Evolutionary conservation across 345 rosid genomes (phyloP), one percentile per base, ranked within the genome.

Genomic region (Geranium rotundifolium): DNA sequence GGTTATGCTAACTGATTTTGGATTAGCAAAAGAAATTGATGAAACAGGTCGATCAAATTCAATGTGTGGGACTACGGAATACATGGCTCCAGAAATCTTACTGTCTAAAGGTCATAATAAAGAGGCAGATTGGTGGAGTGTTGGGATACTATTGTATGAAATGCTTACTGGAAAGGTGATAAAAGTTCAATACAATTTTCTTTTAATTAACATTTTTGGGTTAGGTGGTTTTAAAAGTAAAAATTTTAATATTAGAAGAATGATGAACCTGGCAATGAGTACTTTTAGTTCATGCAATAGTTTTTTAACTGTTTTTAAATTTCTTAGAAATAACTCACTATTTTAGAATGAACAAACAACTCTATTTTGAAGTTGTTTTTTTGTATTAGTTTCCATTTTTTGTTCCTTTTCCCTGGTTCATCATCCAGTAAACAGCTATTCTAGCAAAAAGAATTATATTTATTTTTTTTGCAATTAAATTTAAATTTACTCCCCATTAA

Each of bases 51-150:
- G 86, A 74, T 86, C 87, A 19, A 82, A 84, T 76, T 84, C 93
- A 50, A 75, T 84, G 89, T 86, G 89, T 4, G 87, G 93, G 57
- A 82, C 89, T 17, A 81, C 86, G 0, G 93, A 86, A 58, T 86
- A 86, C 77, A 84, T 86, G 92, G 89, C 92, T 71, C 89, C 89
- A 1, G 89, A 86, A 75, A 82, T 84, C 60, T 68, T 86, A 69
- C 79, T 69, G 54, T 80, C 84, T 37, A 86, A 77, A 77, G 86
- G 93, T 54, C 86, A 86, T 74, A 79, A 79, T 67, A 84, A 86
- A 68, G 84, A 84, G 72, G 93, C 87, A 1, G 89, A 84, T 64
- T 86, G 89, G 93, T 86, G 89, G 89, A 86, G 93, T 54, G 70
- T 73, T 60, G 89, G 87, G 61, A 75, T 84, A 52, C 83, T 86